Base-by-base conservation (phyloP, 2,329 filamentous ascomycete species). In the Lasiodiplodia hormozganensis region DNA sequence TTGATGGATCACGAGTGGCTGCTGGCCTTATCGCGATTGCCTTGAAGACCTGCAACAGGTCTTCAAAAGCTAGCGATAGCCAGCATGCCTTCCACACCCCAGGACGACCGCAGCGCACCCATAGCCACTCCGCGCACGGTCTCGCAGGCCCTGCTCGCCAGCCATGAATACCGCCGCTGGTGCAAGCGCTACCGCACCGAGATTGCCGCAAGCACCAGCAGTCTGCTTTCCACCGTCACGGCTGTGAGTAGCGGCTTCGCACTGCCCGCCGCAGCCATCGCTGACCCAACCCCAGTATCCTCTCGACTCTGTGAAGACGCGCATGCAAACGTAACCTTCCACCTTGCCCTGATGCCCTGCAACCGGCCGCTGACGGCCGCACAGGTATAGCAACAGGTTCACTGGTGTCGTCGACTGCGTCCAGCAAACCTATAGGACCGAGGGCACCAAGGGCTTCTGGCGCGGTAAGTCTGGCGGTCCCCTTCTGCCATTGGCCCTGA, bases 291-390 rank as follows among this genome's bases (percentile, higher is more conserved):
- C 65, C 25, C 65, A 85, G 83, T 96, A 95, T 77, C 93, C 93
- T 25, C 87, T 96, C 73, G 93, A 96, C 79, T 95, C 93, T 74
- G 90, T 95, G 78, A 96, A 96, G 84, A 94, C 92, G 68, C 91
- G 93, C 76, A 93, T 96, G 89, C 93, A 96, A 83, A 92, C 91
- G 72, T 82, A 79, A 70, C 23, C n/a, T 40, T 58, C 53, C 31
- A 28, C 31, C 14, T 47, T 38, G 16, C 40, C 31, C 18, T 31
- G 36, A 31, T n/a, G 8, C 38, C 47, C 53, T 31, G 62, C 65
- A 51, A 51, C 56, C 31, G 62, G 62, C 43, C 28, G 34, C 54
- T 69, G 79, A 77, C 60, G 10, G 14, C 36, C 52, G n/a, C 23
- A 18, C 40, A 68, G 67, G 36, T 68, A 68, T 36, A 56, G 57